phyloP scores from a whole-genome alignment of 2,329 filamentous ascomycete genomes.

The Ceratocystis colombiana region DNA sequence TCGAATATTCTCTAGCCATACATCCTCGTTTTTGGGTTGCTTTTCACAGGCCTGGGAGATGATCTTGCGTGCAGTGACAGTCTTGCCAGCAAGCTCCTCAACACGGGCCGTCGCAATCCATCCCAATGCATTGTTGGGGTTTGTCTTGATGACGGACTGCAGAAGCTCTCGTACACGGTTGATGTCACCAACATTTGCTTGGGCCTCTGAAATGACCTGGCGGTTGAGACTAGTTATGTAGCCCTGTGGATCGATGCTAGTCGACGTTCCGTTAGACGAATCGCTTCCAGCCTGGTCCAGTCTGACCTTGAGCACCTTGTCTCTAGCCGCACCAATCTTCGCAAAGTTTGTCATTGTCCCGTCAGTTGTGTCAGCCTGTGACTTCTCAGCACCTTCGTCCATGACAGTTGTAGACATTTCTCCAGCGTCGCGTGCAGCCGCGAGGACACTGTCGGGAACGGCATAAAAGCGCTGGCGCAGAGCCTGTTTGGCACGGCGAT shows the following conservation, averaged over 20 bases:
- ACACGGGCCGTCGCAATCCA: conserved; percentile 92
- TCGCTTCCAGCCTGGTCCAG: conserved; percentile 64
- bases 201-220: conserved; percentile 65
- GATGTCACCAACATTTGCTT: conserved; percentile 84
- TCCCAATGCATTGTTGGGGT: conserved; percentile 84
- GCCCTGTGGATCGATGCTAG: conserved; percentile 86
- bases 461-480: conserved; percentile 82
- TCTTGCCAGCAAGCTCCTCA: conserved; percentile 86
- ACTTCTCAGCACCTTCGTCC: conserved; percentile 48
- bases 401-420: conserved; percentile 83
- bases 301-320: conserved; percentile 91
- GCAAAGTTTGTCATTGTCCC: conserved; percentile 97
- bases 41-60: conserved; percentile 82
- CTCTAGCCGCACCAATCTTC: conserved; percentile 88
- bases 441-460: conserved; percentile 89
- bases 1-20: conserved; percentile 91
- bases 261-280: conserved; percentile 65
- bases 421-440: conserved; percentile 67
- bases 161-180: conserved; percentile 84
- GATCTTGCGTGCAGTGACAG: conserved; percentile 75
- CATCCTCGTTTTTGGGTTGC: conserved; percentile 88
- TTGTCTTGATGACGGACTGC: conserved; percentile 96
- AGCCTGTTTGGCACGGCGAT: conserved; percentile 73
- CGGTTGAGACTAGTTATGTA: conserved; percentile 88
- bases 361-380: conserved; percentile 45